Conservation (phyloP, 1,284 basidiomycete genomes). For the Schizopora paradoxa region DNA sequence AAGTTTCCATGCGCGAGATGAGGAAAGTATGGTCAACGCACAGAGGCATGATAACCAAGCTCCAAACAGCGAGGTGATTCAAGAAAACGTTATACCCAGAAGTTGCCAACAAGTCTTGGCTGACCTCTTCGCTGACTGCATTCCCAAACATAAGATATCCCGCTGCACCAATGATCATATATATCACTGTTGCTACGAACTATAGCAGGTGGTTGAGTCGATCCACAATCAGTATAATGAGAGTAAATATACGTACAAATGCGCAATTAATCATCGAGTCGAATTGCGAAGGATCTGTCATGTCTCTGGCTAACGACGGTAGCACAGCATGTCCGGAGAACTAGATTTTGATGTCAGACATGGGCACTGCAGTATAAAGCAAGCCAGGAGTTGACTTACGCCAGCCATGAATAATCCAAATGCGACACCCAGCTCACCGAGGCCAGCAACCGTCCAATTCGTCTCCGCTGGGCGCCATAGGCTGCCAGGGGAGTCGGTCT, state of each 20-base stretch:
- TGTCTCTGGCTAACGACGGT: constrained; percentile 86
- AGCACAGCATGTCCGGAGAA: constrained; percentile 94
- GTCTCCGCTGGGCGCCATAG: constrained; percentile 74
- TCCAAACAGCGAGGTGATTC: constrained; percentile 81
- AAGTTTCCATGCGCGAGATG: constrained; percentile 13
- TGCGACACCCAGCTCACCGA: constrained; percentile 63
- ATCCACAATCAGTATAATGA: constrained; percentile 1
- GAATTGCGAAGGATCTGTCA: constrained; percentile 80
- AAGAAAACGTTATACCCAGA: constrained; percentile 70
- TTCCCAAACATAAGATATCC: constrained; percentile 94
- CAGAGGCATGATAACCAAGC: constrained; percentile 84
- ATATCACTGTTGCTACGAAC: constrained; percentile 74
- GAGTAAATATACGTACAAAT: constrained; percentile 50
- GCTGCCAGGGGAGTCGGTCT: constrained; percentile 77
- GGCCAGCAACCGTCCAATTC: constrained; percentile 49
- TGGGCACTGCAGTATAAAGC: not conserved
- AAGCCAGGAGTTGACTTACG: constrained; percentile 37
- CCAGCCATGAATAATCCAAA: constrained; percentile 96
- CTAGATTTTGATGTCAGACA: constrained; percentile 30
- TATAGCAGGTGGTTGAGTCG: constrained; percentile 28
- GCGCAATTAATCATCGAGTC: constrained; percentile 81
- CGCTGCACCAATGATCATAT: constrained; percentile 74
- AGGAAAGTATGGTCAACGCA: constrained; percentile 32
- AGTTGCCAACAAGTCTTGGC: constrained; percentile 74
- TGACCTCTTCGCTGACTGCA: constrained; percentile 84